phyloP scores from a whole-genome alignment of 495 filamentous ascomycete species.

The Neurospora terricola region DNA sequence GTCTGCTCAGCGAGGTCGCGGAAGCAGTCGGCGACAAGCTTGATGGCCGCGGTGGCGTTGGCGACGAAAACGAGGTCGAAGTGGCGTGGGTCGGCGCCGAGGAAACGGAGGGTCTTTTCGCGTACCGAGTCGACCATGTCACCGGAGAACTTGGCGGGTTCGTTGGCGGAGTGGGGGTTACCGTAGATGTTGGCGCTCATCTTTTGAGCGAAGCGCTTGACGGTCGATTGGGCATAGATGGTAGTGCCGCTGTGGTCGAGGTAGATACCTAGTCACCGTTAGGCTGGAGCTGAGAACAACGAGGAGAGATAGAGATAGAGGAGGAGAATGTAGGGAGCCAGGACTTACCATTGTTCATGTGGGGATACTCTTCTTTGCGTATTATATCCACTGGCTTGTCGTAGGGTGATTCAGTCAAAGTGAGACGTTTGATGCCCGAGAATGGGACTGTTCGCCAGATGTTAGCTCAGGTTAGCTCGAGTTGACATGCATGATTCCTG shows the following conservation, averaged over 20 bases:
- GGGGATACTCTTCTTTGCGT: conserved; percentile 35
- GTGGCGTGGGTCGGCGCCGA: conserved; percentile 70
- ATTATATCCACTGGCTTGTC: conserved; percentile 29
- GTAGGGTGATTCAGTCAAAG: conserved; percentile 12
- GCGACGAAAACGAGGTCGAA: conserved; percentile 88
- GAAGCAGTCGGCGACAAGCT: conserved; percentile 62
- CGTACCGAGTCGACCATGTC: conserved; percentile 49
- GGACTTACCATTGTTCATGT: conserved; percentile 35
- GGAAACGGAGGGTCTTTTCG: conserved; percentile 61
- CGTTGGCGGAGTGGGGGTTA: conserved; percentile 66
- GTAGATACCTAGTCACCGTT: conserved; percentile 38
- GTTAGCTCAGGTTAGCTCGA: background rate
- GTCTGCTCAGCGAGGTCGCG: conserved; percentile 41
- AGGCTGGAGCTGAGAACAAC: background rate
- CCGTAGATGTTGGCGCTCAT: conserved; percentile 54
- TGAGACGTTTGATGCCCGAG: background rate
- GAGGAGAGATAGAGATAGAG: background rate
- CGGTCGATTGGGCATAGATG: conserved; percentile 53
- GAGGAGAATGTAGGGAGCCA: background rate
- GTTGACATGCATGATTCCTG: background rate
- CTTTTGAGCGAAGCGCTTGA: conserved; percentile 47
- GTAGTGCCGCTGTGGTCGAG: conserved; percentile 73
- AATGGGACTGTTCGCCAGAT: background rate
- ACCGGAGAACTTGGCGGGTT: conserved; percentile 53
- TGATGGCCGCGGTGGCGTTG: conserved; percentile 86